A percentile compares a stretch with the other conserved stretches of the same genome.
These are phyloP conservation scores for Calonectria crousiana DNA, from an alignment of 2,329 filamentous ascomycete species.

Conservation along the genomic window DNA sequence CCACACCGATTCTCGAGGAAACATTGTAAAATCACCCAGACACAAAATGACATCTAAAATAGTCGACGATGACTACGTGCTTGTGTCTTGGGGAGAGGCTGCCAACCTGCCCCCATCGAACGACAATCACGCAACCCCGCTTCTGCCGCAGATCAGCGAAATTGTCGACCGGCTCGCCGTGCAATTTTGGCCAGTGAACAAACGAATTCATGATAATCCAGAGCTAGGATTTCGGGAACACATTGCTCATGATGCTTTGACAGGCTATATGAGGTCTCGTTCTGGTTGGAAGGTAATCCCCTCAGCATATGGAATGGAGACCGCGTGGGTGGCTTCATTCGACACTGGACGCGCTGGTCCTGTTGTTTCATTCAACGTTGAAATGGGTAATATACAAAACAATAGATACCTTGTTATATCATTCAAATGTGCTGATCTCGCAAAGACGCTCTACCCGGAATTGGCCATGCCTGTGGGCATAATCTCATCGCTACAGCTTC, in stretches of 20 bases:
- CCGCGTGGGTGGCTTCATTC: background rate
- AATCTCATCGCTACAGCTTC: conserved; percentile 39
- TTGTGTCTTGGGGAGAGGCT: background rate
- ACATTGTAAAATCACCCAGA: too few species aligned
- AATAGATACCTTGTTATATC: too few species aligned
- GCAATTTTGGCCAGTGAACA: background rate
- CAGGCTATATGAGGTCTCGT: background rate
- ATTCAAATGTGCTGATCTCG: background rate
- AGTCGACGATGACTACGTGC: background rate
- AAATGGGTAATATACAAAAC: background rate
- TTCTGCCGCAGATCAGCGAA: background rate
- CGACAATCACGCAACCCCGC: background rate
- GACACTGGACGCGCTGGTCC: background rate
- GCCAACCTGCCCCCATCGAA: background rate
- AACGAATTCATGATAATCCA: background rate
- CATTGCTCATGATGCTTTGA: background rate
- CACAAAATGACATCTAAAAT: background rate
- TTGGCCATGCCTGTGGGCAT: conserved; percentile 39
- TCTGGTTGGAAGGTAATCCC: background rate
- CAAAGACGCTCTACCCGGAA: conserved; percentile 26
- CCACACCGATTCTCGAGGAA: background rate
- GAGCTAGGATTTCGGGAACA: background rate
- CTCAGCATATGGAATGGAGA: background rate
- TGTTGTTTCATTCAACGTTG: background rate
- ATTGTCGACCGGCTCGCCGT: background rate